These are phyloP conservation scores for Thalassia testudinum DNA, from an alignment of 116 monocot genomes.

Conservation along the genomic window DNA sequence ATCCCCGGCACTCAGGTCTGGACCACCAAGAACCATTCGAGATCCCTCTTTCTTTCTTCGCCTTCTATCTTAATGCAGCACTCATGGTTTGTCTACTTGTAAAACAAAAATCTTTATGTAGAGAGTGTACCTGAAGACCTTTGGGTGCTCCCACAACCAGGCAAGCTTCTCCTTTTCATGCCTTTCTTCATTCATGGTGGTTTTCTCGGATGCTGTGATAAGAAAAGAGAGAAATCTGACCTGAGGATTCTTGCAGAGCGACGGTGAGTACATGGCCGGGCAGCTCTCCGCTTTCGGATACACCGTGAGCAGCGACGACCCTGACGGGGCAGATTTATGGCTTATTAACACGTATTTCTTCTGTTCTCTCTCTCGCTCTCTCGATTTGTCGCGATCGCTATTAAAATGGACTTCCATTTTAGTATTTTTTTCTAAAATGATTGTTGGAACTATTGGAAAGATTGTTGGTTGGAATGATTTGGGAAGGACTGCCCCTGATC, in stretches of 20 bases:
- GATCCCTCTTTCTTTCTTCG: background rate
- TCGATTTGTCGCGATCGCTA: background rate
- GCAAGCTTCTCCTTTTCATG: slow-evolving; percentile 5
- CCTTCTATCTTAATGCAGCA: background rate
- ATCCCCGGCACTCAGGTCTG: slow-evolving; percentile 93
- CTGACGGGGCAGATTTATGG: slow-evolving; percentile 92
- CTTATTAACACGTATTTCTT: slow-evolving; percentile 77
- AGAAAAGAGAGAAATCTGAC: background rate
- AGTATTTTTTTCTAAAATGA: too few species aligned
- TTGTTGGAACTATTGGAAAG: too few species aligned
- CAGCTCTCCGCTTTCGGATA: slow-evolving; percentile 95
- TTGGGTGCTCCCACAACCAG: slow-evolving; percentile 99
- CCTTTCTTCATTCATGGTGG: background rate
- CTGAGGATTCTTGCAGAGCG: slow-evolving; percentile 52
- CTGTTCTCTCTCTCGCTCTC: background rate
- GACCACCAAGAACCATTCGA: background rate
- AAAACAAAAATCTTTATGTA: too few species aligned
- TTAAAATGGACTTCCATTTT: background rate
- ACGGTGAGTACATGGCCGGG: slow-evolving; percentile 99
- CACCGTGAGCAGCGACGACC: slow-evolving; percentile 54
- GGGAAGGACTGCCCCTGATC: too few species aligned
- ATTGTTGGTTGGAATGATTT: too few species aligned
- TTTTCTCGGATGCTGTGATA: background rate
- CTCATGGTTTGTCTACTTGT: background rate
- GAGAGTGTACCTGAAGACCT: slow-evolving; percentile 93